phyloP scores from a whole-genome alignment of 2,329 filamentous ascomycete species.

The Ophiostoma himal-ulmi region DNA sequence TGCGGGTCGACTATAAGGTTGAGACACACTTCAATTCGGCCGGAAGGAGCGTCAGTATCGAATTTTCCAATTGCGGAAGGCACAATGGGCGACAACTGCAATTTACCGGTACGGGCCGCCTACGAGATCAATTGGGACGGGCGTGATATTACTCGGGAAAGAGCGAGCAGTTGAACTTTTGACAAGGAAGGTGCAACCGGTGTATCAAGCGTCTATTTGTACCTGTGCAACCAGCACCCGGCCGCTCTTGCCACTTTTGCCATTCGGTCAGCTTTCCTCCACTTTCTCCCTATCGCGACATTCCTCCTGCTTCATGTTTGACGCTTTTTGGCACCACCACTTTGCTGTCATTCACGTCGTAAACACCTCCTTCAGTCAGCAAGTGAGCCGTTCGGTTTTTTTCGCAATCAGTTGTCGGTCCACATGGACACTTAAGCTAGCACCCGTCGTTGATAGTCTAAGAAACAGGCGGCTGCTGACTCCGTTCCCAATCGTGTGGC shows the following conservation, averaged over 20 bases:
- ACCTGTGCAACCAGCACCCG: not conserved
- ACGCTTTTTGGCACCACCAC: not conserved
- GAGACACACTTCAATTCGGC: not conserved
- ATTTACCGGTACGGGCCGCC: not conserved
- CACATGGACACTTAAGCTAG: not conserved
- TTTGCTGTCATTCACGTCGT: not conserved
- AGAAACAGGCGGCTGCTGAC: not conserved
- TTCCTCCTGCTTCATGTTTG: not conserved
- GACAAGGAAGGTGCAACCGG: not conserved
- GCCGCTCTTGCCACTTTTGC: constrained; percentile 1
- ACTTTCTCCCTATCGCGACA: not conserved
- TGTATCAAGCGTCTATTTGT: not conserved
- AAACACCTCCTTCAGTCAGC: not conserved
- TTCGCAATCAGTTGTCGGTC: not conserved
- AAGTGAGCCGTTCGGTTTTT: not conserved
- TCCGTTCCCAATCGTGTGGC: not conserved
- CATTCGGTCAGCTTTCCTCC: not conserved
- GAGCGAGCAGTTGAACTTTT: not conserved
- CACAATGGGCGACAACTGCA: not conserved
- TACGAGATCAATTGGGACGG: not conserved
- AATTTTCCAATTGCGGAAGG: not conserved
- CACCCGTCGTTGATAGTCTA: not conserved
- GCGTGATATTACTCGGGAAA: not conserved
- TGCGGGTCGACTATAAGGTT: not conserved
- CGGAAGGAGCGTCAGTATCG: not conserved